Percentiles rank a stretch among this genome's conserved stretches.
Evolutionary conservation across 1,284 basidiomycete genomes (phyloP).

Genomic region (Ustilago lituana): DNA sequence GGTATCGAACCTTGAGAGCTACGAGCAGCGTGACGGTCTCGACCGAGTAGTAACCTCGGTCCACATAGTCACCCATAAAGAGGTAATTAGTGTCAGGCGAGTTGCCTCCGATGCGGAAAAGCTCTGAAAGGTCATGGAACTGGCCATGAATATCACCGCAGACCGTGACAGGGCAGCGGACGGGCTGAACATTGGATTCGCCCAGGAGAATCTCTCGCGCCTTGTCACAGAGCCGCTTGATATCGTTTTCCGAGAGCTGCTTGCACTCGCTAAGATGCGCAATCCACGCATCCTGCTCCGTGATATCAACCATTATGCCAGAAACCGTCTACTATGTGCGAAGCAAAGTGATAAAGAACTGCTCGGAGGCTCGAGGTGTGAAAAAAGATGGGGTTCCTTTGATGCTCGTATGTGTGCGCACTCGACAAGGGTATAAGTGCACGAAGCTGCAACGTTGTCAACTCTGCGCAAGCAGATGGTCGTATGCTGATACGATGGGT

Average conservation of each 20-base stretch:
- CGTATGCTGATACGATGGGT: too few species aligned
- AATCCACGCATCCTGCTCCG: slow-evolving; percentile 77
- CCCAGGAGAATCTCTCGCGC: slow-evolving; percentile 95
- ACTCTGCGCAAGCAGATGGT: too few species aligned
- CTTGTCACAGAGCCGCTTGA: slow-evolving; percentile 99
- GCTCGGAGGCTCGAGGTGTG: too few species aligned
- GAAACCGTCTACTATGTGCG: slow-evolving; percentile 2
- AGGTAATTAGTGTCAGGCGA: slow-evolving; percentile 99
- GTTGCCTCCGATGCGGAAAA: slow-evolving; percentile 98
- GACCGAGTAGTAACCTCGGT: slow-evolving; percentile 98
- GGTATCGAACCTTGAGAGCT: slow-evolving; percentile 96
- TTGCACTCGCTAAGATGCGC: slow-evolving; percentile 97
- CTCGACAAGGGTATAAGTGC: slow-evolving; percentile 18
- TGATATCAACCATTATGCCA: slow-evolving; percentile 62
- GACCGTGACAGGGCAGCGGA: slow-evolving; percentile 78
- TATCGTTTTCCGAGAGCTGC: slow-evolving; percentile 92
- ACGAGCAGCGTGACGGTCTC: slow-evolving; percentile 99
- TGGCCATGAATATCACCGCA: slow-evolving; percentile 92
- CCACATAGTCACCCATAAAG: slow-evolving; percentile 99
- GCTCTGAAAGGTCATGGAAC: slow-evolving; percentile 94
- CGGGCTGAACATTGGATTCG: slow-evolving; percentile 76
- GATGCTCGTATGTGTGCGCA: too few species aligned
- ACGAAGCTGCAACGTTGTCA: background rate
- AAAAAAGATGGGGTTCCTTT: too few species aligned
- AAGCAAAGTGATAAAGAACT: slow-evolving; percentile 2